Evolutionary conservation across 352 stramenopile species (phyloP).

Genomic region (Globisporangium uncinulatum): DNA sequence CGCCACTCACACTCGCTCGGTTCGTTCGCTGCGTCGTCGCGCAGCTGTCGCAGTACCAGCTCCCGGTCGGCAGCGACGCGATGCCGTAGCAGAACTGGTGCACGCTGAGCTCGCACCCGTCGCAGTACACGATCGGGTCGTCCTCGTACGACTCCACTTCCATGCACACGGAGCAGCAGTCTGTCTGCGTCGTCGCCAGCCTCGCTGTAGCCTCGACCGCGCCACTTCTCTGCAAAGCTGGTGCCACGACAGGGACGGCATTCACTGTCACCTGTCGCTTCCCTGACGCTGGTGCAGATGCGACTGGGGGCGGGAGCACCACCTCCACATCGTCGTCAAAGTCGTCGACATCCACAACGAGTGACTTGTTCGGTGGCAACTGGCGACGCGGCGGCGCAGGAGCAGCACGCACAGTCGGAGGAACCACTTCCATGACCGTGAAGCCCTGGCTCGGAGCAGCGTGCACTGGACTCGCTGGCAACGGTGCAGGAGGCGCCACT

Average conservation of each 20-base stretch:
- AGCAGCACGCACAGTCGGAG: neutral
- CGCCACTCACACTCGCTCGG: neutral
- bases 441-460: neutral
- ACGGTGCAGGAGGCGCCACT: neutral
- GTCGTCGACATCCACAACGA: constrained; percentile 11
- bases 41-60: constrained; percentile 85
- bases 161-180: constrained; percentile 69
- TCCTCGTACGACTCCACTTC: constrained; percentile 82
- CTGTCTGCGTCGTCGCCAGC: constrained; percentile 10
- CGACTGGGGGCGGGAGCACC: neutral
- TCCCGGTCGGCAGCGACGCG: constrained; percentile 42
- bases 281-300: neutral
- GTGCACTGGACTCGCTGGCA: neutral
- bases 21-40: neutral
- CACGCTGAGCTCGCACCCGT: constrained; percentile 80
- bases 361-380: neutral
- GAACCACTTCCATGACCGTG: neutral
- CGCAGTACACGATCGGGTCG: constrained; percentile 89
- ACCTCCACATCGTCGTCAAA: constrained; percentile 6
- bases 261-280: neutral
- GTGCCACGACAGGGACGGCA: neutral
- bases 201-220: neutral
- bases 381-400: neutral
- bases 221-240: neutral
- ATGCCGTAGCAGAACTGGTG: constrained; percentile 91